Evolutionary conservation across 1,284 basidiomycete species (phyloP).

Genomic region (Cystobasidium slooffiae): DNA sequence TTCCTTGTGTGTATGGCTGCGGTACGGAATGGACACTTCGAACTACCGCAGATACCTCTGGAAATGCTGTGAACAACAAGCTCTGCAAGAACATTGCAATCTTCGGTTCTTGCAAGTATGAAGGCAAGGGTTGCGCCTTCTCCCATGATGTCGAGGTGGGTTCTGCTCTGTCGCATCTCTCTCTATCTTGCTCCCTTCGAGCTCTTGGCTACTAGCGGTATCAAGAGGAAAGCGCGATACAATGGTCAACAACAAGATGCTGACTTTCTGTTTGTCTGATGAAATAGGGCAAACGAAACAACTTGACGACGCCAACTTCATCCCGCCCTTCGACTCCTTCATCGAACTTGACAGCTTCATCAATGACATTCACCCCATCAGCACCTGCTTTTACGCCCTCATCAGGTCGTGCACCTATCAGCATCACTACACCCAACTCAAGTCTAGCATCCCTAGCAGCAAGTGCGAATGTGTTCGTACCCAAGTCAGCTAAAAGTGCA

Average conservation of each 20-base stretch:
- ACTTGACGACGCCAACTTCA: conserved; percentile 13
- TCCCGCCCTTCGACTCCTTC: conserved; percentile 8
- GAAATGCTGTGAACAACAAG: conserved; percentile 10
- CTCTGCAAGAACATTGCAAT: conserved; percentile 50
- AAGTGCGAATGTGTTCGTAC: conserved; percentile 49
- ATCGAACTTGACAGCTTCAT: conserved; percentile 21
- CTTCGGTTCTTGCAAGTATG: conserved; percentile 49
- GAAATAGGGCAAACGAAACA: conserved; percentile 14
- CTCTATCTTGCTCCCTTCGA: background rate
- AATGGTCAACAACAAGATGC: background rate
- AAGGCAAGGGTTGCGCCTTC: conserved; percentile 47
- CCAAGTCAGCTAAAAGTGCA: conserved; percentile 27
- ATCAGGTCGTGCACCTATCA: background rate
- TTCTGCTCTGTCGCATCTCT: background rate
- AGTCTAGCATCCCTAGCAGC: conserved; percentile 9
- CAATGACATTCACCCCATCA: conserved; percentile 7
- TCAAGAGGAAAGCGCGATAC: background rate
- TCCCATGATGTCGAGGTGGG: conserved; percentile 44
- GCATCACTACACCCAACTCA: background rate
- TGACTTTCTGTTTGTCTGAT: background rate
- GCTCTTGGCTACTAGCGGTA: background rate
- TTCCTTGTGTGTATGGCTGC: too few species aligned
- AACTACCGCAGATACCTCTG: background rate
- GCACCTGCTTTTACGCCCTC: conserved; percentile 19
- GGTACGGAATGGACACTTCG: too few species aligned